phyloP scores from a whole-genome alignment of 2,329 filamentous ascomycete species.

The Botryotinia globosa region DNA sequence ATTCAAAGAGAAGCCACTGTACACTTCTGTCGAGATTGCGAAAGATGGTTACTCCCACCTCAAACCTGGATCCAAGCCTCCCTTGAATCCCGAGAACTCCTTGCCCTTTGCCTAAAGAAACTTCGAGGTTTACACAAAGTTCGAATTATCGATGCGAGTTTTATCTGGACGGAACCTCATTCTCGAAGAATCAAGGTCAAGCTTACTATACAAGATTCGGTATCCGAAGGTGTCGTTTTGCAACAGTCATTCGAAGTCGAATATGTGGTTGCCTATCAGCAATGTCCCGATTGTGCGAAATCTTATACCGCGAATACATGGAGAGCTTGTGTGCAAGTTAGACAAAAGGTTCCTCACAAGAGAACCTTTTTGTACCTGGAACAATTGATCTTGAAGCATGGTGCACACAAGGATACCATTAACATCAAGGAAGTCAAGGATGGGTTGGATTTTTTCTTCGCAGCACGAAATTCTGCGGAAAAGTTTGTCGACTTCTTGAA shows the following conservation, averaged over 20 bases:
- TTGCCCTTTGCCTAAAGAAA: slow-evolving; percentile 88
- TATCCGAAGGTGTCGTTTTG: slow-evolving; percentile 63
- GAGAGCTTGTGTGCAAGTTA: slow-evolving; percentile 89
- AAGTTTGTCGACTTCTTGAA: slow-evolving; percentile 88
- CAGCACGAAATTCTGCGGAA: slow-evolving; percentile 84
- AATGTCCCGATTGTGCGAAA: slow-evolving; percentile 93
- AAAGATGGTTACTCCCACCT: slow-evolving; percentile 88
- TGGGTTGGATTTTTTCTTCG: slow-evolving; percentile 94
- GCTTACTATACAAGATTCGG: slow-evolving; percentile 79
- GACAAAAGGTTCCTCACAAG: slow-evolving; percentile 97
- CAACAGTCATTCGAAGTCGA: slow-evolving; percentile 96
- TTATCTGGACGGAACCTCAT: slow-evolving; percentile 98
- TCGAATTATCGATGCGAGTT: slow-evolving; percentile 90
- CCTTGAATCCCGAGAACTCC: slow-evolving; percentile 85
- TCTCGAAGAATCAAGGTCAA: slow-evolving; percentile 90
- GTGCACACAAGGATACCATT: slow-evolving; percentile 86
- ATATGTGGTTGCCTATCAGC: slow-evolving; percentile 85
- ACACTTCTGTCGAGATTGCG: slow-evolving; percentile 91
- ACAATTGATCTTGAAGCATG: slow-evolving; percentile 93
- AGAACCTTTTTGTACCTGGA: slow-evolving; percentile 79
- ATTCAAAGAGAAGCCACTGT: slow-evolving; percentile 88
- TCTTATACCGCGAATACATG: slow-evolving; percentile 96
- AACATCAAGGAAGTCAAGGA: slow-evolving; percentile 98
- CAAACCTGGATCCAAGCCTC: slow-evolving; percentile 79
- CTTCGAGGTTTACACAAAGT: slow-evolving; percentile 83